Evolutionary conservation across 1,284 basidiomycete species (phyloP).

Genomic region (Cryptococcus jaspeensis): DNA sequence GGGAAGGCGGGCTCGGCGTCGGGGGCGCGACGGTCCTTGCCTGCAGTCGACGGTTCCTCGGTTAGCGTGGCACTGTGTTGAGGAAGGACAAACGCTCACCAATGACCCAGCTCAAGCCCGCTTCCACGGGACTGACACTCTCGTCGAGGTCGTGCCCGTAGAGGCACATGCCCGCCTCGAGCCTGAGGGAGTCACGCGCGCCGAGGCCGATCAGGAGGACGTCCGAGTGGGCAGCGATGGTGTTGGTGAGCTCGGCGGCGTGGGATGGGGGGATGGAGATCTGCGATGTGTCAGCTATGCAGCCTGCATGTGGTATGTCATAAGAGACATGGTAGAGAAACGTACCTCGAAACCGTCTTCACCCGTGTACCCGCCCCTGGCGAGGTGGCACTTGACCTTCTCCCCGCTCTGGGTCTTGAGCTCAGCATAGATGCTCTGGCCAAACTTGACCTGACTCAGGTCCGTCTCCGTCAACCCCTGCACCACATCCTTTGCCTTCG

Average conservation of each 20-base stretch:
- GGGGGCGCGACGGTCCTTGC: constrained; percentile 72
- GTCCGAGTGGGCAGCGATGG: constrained; percentile 62
- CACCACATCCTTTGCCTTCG: constrained; percentile 74
- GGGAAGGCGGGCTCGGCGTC: constrained; percentile 63
- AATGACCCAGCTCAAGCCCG: constrained; percentile 88
- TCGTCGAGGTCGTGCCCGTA: constrained; percentile 95
- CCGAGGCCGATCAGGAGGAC: constrained; percentile 89
- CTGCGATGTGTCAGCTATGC: constrained; percentile 49
- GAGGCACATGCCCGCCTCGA: constrained; percentile 98
- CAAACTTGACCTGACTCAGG: constrained; percentile 63
- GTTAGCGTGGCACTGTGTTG: background rate
- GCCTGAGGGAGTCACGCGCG: constrained; percentile 84
- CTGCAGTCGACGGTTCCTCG: constrained; percentile 44
- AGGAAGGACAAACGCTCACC: constrained; percentile 55
- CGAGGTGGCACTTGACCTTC: constrained; percentile 78
- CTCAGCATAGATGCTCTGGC: constrained; percentile 33
- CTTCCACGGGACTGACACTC: constrained; percentile 81
- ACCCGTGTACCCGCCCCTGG: constrained; percentile 96
- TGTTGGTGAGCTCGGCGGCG: constrained; percentile 68
- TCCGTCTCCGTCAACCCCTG: constrained; percentile 71
- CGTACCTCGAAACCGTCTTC: constrained; percentile 95
- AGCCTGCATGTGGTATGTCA: background rate
- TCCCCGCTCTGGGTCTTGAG: constrained; percentile 35
- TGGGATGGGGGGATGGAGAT: constrained; percentile 84
- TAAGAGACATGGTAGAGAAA: constrained; percentile 4